Base-by-base conservation (phyloP, 345 rosid species). In the Acer campestre region DNA sequence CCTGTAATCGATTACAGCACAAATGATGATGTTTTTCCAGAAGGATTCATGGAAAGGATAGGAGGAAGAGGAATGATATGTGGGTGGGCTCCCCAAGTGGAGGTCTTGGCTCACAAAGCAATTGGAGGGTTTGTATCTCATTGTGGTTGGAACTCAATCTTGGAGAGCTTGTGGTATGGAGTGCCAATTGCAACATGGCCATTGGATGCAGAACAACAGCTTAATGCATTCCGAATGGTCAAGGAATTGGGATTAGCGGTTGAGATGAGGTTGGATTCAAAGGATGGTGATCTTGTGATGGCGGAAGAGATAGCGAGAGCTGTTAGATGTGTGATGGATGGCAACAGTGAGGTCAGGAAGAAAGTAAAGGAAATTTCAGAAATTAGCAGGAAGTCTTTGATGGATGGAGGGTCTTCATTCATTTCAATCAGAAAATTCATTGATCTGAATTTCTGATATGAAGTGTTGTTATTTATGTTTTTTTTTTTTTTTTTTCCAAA, bases 161-260 rank as follows among this genome's bases (percentile, higher is more conserved):
- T 84, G 2, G 91, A 88, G 84, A 86, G 88, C 71, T 71, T 88
- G 73, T 83, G 89, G 91, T 77, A 61, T 38, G 86, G 88, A 1
- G 88, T 83, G 49, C 85, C 91, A 3, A 81, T 81, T 1, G 83
- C 70, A 13, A 81, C 92, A 5, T 89, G 83, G 92, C 90, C 90
- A 3, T 53, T 89, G 73, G 82, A 80, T 4, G 88, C 86, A 0
- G 89, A 89, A 67, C 90, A 85, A 20, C 92, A 89, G 81, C 79
- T 85, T 9, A 89, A 84, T 25, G 92, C 87, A 0, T 89, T 80
- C 42, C 61, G 17, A 16, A 81, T 87, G 87, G 84, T 82, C 51
- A 84, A 79, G 66, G 90, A 89, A 68, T 46, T 83, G 35, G 88
- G 88, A 4, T 55, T 85, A 25, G 81, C 87, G 0, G 78, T 68